phyloP scores from a whole-genome alignment of 169 alveolate species.

The Babesia bigemina region DNA sequence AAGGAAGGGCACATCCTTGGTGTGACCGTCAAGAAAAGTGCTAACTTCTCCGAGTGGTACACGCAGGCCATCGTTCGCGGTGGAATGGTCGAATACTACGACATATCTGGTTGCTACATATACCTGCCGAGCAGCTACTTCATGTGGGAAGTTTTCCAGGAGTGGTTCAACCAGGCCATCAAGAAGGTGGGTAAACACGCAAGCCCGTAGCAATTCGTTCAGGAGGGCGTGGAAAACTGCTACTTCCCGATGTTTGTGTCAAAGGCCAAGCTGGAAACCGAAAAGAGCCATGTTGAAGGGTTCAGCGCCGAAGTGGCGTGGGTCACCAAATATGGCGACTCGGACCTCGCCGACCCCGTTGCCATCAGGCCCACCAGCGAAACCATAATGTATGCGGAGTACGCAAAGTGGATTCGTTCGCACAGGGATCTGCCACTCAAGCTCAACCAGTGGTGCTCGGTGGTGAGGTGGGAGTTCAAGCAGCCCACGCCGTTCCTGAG shows the following conservation, averaged over 20 bases:
- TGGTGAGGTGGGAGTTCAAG: constrained; percentile 99
- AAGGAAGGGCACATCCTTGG: constrained; percentile 71
- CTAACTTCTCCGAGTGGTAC: constrained; percentile 86
- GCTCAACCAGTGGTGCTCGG: constrained; percentile 96
- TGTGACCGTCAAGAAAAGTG: constrained; percentile 78
- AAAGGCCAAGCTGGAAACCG: constrained; percentile 93
- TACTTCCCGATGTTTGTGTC: constrained; percentile 96
- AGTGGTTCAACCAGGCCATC: constrained; percentile 87
- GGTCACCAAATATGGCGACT: constrained; percentile 96
- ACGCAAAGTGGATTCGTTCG: constrained; percentile 97
- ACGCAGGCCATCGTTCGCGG: constrained; percentile 91
- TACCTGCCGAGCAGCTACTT: constrained; percentile 95
- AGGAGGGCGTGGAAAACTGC: constrained; percentile 88
- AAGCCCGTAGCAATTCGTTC: constrained; percentile 43
- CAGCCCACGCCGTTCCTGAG: constrained; percentile 99
- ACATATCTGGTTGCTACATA: constrained; percentile 98
- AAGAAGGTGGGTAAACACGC: constrained; percentile 69
- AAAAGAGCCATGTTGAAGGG: constrained; percentile 98
- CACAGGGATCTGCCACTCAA: constrained; percentile 98
- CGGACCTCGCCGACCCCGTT: constrained; percentile 93
- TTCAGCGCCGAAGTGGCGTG: constrained; percentile 99
- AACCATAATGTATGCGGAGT: constrained; percentile 99
- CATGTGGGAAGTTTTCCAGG: constrained; percentile 97
- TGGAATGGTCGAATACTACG: constrained; percentile 98
- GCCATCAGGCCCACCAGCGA: constrained; percentile 99